Percentiles rank a stretch among this genome's conserved stretches.
Evolutionary conservation across 176 grass and related monocot genomes (phyloP).

Genomic region (Aegilops umbellulata): DNA sequence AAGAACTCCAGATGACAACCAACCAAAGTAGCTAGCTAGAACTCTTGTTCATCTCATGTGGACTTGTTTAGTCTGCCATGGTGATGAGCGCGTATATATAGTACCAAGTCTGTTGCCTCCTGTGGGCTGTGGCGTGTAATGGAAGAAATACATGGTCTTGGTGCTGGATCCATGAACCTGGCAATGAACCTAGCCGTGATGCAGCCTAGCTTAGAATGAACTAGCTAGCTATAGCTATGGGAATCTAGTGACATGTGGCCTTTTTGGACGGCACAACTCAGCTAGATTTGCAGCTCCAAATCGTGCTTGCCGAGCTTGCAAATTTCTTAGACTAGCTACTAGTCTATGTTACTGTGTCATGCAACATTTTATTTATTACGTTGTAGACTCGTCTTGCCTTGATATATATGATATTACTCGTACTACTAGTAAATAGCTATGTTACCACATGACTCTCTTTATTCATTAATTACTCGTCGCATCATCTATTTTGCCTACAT

Average conservation of each 20-base stretch:
- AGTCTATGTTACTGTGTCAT: no score
- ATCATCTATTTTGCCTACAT: no score
- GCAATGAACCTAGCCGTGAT: slow-evolving; percentile 53
- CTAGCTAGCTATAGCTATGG: background rate
- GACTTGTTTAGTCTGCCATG: slow-evolving; percentile 38
- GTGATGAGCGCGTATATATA: slow-evolving; percentile 8
- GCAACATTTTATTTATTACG: no score
- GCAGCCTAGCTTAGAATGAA: slow-evolving; percentile 44
- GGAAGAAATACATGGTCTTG: background rate
- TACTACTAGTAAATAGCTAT: no score
- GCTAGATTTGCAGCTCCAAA: slow-evolving; percentile 13
- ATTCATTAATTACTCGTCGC: no score
- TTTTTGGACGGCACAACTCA: background rate
- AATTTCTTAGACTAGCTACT: no score
- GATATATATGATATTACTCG: no score
- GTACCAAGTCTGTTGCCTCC: background rate
- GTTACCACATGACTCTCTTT: no score
- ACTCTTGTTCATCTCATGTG: background rate
- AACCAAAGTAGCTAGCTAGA: slow-evolving; percentile 22
- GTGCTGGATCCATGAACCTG: background rate
- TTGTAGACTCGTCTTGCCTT: no score
- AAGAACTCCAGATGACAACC: slow-evolving; percentile 36
- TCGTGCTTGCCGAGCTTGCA: background rate
- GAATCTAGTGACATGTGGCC: slow-evolving; percentile 32
- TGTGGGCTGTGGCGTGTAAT: background rate